Conservation (phyloP, 768 basidiomycete species). For the Tulasnella sp. region DNA sequence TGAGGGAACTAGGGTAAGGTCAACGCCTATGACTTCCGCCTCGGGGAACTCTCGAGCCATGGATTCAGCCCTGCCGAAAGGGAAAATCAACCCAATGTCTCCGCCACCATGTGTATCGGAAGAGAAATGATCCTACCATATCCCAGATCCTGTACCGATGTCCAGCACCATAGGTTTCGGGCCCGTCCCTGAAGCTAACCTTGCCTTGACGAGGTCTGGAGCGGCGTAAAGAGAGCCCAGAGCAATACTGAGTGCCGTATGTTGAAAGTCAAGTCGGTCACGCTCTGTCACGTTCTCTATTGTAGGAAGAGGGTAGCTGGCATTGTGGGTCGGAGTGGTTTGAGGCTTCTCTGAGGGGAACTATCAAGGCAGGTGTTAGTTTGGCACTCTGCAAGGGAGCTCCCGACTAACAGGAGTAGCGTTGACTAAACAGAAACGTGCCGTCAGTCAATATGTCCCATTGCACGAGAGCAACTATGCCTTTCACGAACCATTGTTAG, state of each 20-base stretch:
- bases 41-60: conserved; percentile 14
- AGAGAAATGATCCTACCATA: neutral
- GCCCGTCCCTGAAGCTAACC: too few relatives aligned
- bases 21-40: conserved; percentile 12
- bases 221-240: too few relatives aligned
- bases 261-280: too few relatives aligned
- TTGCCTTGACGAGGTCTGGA: too few relatives aligned
- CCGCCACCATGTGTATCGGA: neutral
- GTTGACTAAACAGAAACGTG: neutral
- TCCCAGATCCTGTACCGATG: too few relatives aligned
- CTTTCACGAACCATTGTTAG: neutral
- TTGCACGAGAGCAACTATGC: neutral
- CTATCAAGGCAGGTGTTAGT: neutral
- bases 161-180: too few relatives aligned
- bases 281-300: too few relatives aligned
- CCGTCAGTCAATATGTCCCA: neutral
- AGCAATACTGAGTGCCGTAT: too few relatives aligned
- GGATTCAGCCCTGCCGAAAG: neutral
- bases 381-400: neutral
- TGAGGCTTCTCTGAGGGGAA: neutral
- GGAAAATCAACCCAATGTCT: neutral
- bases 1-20: neutral
- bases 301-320: neutral
- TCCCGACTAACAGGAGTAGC: neutral
- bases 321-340: neutral